A percentile compares a stretch with the other conserved stretches of the same genome.
phyloP scores from a whole-genome alignment of 78 protist genomes.

The Bodo saltans region DNA sequence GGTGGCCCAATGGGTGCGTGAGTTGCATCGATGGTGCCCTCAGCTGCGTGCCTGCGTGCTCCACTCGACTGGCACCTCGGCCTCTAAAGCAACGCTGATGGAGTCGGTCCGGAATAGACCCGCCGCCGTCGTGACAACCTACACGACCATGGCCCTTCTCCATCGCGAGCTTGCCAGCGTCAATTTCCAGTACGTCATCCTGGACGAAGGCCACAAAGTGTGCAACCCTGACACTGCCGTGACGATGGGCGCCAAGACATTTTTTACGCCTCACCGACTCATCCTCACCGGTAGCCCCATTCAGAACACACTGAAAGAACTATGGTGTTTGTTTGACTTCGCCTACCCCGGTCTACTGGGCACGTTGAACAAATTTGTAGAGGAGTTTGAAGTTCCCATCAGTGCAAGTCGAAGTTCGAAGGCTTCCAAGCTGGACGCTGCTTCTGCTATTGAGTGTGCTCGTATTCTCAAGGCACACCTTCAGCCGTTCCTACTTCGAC shows the following conservation, averaged over 20 bases:
- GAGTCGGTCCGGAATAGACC: background rate
- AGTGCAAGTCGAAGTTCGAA: background rate
- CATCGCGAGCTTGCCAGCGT: constrained; percentile 22
- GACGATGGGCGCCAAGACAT: constrained; percentile 74
- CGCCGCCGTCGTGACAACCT: constrained; percentile 80
- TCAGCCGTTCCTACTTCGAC: constrained; percentile 80
- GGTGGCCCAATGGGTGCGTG: constrained; percentile 85
- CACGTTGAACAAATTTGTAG: constrained; percentile 51
- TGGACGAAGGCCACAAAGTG: constrained; percentile 97
- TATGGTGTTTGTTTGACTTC: constrained; percentile 98
- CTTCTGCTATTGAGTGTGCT: constrained; percentile 77
- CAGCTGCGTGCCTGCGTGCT: constrained; percentile 53
- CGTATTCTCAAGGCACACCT: constrained; percentile 76
- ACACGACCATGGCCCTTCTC: constrained; percentile 51
- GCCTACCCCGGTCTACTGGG: constrained; percentile 92
- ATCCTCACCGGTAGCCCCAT: constrained; percentile 94
- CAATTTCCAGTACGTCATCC: constrained; percentile 73
- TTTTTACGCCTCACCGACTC: constrained; percentile 76
- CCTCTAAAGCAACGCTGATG: background rate
- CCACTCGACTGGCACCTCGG: constrained; percentile 46
- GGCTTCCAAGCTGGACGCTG: constrained; percentile 45
- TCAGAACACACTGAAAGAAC: constrained; percentile 90
- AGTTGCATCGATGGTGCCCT: constrained; percentile 84
- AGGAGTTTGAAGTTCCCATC: constrained; percentile 80
- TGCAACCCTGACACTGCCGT: constrained; percentile 89